Percentiles rank a stretch among this genome's conserved stretches.
Conservation (phyloP, 768 basidiomycete species). For the Amanita molliuscula region DNA sequence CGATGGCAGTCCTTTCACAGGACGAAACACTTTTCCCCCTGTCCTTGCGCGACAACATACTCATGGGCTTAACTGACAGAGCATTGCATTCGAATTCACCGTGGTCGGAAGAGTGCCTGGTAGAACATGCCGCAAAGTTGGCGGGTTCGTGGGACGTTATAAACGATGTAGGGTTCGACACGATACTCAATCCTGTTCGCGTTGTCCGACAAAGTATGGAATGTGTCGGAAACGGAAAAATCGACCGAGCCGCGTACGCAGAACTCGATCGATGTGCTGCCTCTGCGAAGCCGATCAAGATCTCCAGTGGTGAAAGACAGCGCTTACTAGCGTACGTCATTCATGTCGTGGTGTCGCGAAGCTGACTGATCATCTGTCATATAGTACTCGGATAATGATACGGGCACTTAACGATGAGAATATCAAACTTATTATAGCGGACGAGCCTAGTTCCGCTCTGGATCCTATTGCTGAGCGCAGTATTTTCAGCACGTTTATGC, state of each 20-base stretch:
- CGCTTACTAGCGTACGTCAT: constrained; percentile 35
- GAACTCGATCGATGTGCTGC: constrained; percentile 20
- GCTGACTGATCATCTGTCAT: constrained; percentile 1
- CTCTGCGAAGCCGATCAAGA: constrained; percentile 16
- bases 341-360: not conserved
- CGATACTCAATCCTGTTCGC: constrained; percentile 23
- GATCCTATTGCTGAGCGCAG: constrained; percentile 45
- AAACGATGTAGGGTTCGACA: constrained; percentile 29
- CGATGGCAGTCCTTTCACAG: constrained; percentile 40
- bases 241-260: constrained; percentile 19
- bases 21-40: constrained; percentile 39
- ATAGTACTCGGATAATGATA: constrained; percentile 37
- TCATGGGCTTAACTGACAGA: constrained; percentile 17
- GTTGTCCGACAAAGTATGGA: constrained; percentile 19
- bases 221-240: constrained; percentile 16
- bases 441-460: constrained; percentile 49
- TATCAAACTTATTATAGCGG: constrained; percentile 39
- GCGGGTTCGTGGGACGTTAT: constrained; percentile 33
- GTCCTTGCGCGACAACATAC: constrained; percentile 30
- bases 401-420: constrained; percentile 23
- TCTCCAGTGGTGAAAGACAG: constrained; percentile 39
- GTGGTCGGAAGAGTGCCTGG: constrained; percentile 9
- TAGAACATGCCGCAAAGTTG: constrained; percentile 23
- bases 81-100: not conserved
- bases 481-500: constrained; percentile 30